Percentiles rank a stretch among this genome's conserved stretches.
These are phyloP conservation scores for Sporobolomyces phaffii DNA, from an alignment of 768 basidiomycete genomes.

Conservation along the genomic window DNA sequence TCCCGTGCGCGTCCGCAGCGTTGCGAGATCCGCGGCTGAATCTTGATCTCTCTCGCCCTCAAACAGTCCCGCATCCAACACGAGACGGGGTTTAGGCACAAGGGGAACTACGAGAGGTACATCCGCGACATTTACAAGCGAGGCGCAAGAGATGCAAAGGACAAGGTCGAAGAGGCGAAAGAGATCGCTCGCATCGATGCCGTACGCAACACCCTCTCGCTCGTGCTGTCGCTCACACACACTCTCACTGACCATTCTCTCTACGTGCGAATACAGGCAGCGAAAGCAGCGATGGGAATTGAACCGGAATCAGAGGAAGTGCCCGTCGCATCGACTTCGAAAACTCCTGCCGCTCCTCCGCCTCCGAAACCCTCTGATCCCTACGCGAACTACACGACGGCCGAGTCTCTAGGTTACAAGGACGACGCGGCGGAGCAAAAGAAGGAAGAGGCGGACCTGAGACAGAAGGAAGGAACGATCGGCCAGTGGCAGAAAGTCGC, in stretches of 20 bases:
- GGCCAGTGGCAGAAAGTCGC: conserved; percentile 32
- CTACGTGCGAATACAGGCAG: conserved; percentile 54
- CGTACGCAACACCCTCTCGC: conserved; percentile 49
- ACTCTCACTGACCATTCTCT: not conserved
- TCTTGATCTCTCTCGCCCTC: too few relatives aligned
- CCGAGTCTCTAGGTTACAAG: conserved; percentile 69
- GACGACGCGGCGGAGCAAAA: conserved; percentile 74
- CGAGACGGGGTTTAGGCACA: conserved; percentile 86
- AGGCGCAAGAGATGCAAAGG: conserved; percentile 53
- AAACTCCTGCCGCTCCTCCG: conserved; percentile 21
- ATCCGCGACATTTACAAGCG: conserved; percentile 87
- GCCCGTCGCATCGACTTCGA: conserved; percentile 52
- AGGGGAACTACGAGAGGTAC: conserved; percentile 87
- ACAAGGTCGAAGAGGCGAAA: conserved; percentile 60
- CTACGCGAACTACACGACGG: conserved; percentile 78
- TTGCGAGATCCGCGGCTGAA: not conserved
- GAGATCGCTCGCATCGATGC: conserved; percentile 81
- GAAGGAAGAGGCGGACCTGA: conserved; percentile 53
- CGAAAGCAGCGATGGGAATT: conserved; percentile 57
- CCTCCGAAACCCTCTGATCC: conserved; percentile 39
- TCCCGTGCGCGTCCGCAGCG: not conserved
- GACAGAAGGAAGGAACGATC: conserved; percentile 29
- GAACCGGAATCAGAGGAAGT: conserved; percentile 31
- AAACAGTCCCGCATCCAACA: conserved; percentile 80
- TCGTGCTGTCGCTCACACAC: not conserved